Base-by-base conservation (phyloP, 371 early-diverging fungal species). In the Mucor piriformis region DNA sequence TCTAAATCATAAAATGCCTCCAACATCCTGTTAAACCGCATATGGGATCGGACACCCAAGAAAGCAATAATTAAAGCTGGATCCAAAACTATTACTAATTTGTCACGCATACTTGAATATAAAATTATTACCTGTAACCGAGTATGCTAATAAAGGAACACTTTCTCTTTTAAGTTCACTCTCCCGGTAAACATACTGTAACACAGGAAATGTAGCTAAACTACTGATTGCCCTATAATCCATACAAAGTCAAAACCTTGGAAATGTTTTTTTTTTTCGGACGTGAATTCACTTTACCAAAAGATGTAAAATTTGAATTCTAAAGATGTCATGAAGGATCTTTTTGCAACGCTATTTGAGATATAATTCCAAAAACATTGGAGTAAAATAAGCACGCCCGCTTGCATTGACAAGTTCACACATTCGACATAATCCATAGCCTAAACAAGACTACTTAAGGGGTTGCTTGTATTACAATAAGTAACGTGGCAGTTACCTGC, bases 291-390 rank as follows among this genome's bases (percentile, higher is more conserved):
- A 20, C 18, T 16, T 58, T 67, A 72, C 77, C 74, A 77, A 24
- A 65, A 34, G 42, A 77, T 65, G 44, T 77, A 72, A 25, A 69
- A 51, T 43, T 61, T 69, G 46, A 74, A 77, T 58, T 77, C 77
- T 38, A 32, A 60, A 11, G 72, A 72, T 21, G 70, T 61, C 72
- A 77, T 77, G n/a, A 77, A 74, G 8, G 67, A 63, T 29, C 51
- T 59, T 40, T 74, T 69, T 15, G 72, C 72, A n/a, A 77, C 74
- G 11, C 62, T 58, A 37, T 67, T 69, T 6, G 72, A 66, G 15
- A 74, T 59, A 40, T 74, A 77, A 56, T 74, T 65, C 77, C 77
- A 77, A 51, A 77, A 77, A 43, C 74, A 72, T 61, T 74, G 77
- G 5, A 77, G 37, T 8, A 77, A 51, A 37, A 69, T 74, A 32